Percentiles rank a stretch among this genome's conserved stretches.
These are phyloP conservation scores for Tetrahymena borealis DNA, from an alignment of 73 alveolate genomes.

Conservation along the genomic window DNA sequence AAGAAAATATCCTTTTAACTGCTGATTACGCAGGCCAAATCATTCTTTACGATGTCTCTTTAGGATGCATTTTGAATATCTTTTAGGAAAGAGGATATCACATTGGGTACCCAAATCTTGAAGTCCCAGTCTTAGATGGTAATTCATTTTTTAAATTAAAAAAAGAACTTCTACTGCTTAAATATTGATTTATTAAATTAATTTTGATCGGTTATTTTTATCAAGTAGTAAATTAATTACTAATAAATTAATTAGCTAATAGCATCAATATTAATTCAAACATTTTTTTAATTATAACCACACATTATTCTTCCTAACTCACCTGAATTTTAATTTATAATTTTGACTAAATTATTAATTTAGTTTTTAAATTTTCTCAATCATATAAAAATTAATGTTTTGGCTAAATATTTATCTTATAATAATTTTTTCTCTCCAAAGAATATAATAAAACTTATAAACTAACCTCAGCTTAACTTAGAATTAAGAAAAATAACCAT, in stretches of 20 bases:
- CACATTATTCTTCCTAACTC: no score
- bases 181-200: neutral
- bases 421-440: no score
- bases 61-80: slow-evolving; percentile 13
- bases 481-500: no score
- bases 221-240: neutral
- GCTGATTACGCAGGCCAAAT: slow-evolving; percentile 39
- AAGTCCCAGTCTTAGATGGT: slow-evolving; percentile 38
- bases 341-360: no score
- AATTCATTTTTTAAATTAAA: neutral
- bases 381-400: no score
- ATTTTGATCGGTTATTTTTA: neutral
- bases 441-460: no score
- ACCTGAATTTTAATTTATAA: no score
- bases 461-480: no score
- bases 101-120: slow-evolving; percentile 33
- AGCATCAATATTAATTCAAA: neutral
- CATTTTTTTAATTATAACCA: neutral
- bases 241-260: neutral
- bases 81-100: slow-evolving; percentile 45
- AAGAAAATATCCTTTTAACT: slow-evolving; percentile 19
- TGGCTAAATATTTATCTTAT: no score
- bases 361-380: no score
- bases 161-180: no score
- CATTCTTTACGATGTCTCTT: slow-evolving; percentile 6